A percentile compares a stretch with the other conserved stretches of the same genome.
Evolutionary conservation across 352 stramenopile species (phyloP).

Genomic region (Phytopythium sindhum): DNA sequence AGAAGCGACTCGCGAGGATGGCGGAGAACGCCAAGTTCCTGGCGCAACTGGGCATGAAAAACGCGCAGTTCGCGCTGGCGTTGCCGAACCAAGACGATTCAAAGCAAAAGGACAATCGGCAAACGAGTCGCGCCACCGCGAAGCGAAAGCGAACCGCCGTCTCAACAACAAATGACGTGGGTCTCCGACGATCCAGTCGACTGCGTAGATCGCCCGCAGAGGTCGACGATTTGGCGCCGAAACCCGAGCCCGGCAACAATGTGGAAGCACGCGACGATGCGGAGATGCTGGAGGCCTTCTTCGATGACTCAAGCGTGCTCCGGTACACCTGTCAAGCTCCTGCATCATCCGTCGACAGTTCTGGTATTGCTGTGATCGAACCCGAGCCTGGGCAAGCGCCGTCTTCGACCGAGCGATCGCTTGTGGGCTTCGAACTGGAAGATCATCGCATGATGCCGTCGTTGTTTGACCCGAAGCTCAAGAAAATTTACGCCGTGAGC

Average conservation of each 20-base stretch:
- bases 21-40: slow-evolving; percentile 45
- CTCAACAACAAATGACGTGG: not conserved
- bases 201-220: slow-evolving; percentile 17
- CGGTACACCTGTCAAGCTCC: slow-evolving; percentile 23
- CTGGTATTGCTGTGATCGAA: not conserved
- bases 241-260: not conserved
- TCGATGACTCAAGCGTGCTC: slow-evolving; percentile 29
- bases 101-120: not conserved
- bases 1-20: slow-evolving; percentile 34
- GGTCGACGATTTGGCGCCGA: not conserved
- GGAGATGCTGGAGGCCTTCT: slow-evolving; percentile 15
- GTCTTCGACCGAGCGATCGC: not conserved
- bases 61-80: slow-evolving; percentile 18
- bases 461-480: slow-evolving; percentile 30
- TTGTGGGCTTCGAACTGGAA: slow-evolving; percentile 23
- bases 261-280: slow-evolving; percentile 10
- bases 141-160: slow-evolving; percentile 7
- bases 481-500: slow-evolving; percentile 41
- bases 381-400: not conserved
- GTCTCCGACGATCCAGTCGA: slow-evolving; percentile 30
- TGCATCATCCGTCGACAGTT: not conserved
- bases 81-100: slow-evolving; percentile 3
- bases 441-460: slow-evolving; percentile 8
- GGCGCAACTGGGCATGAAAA: slow-evolving; percentile 34
- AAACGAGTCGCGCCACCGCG: not conserved